Evolutionary conservation across 208 protist genomes (phyloP).

Genomic region (Naegleria lovaniensis): DNA sequence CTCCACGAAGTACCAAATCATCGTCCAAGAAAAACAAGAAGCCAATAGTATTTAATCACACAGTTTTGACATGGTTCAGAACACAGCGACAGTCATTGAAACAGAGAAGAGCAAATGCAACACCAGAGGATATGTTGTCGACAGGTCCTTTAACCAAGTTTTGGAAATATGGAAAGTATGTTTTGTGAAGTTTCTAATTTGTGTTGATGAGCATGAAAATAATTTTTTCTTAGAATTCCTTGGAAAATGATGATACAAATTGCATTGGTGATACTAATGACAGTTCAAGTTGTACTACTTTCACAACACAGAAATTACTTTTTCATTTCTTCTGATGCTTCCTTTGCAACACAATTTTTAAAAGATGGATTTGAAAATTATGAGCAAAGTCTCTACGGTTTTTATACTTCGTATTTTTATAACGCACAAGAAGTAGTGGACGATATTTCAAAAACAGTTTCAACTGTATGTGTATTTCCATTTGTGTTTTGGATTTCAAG

Average conservation of each 20-base stretch:
- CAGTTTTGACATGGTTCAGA: not conserved
- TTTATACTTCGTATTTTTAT: not conserved
- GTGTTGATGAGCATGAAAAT: not conserved
- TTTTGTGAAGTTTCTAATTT: not conserved
- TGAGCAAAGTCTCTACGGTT: not conserved
- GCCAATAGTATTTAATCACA: not conserved
- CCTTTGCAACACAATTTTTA: not conserved
- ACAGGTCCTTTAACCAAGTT: not conserved
- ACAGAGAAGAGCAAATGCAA: not conserved
- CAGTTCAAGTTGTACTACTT: not conserved
- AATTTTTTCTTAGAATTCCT: not conserved
- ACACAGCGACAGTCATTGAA: not conserved
- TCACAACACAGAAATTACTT: not conserved
- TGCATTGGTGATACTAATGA: not conserved
- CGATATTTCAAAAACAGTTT: not conserved
- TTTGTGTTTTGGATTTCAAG: not conserved
- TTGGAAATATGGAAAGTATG: not conserved
- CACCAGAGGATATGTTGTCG: not conserved
- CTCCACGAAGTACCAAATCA: not conserved
- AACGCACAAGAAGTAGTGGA: not conserved
- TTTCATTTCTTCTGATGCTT: not conserved
- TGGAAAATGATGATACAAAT: not conserved
- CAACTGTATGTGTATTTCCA: not conserved
- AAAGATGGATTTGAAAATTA: not conserved
- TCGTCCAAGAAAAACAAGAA: not conserved